A percentile compares a stretch with the other conserved stretches of the same genome.
phyloP scores from a whole-genome alignment of 139 green algal genomes.

The Spirogloea muscicola region DNA sequence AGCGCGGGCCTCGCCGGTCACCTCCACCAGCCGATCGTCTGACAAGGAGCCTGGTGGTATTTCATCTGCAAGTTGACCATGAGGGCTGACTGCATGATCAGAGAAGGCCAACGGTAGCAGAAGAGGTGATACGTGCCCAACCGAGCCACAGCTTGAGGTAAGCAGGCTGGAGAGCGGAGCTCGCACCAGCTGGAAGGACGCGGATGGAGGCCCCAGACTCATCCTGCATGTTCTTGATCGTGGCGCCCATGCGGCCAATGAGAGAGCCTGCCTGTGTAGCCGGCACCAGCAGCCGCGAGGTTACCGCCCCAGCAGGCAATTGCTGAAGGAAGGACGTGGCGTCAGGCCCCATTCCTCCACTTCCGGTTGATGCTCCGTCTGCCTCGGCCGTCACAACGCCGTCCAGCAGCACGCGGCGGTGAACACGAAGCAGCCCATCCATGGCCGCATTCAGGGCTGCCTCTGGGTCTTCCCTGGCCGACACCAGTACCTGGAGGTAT shows the following conservation, averaged over 20 bases:
- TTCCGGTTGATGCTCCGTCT: background rate
- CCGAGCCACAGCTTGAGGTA: no score
- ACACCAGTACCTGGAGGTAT: constrained; percentile 19
- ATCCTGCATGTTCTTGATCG: constrained; percentile 26
- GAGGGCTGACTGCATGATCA: no score
- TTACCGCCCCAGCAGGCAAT: constrained; percentile 3
- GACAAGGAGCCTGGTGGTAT: constrained; percentile 11
- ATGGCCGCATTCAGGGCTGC: background rate
- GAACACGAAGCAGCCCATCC: constrained; percentile 14
- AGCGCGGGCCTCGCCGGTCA: constrained; percentile 12
- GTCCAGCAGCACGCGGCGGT: constrained; percentile 10
- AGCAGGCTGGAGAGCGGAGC: no score
- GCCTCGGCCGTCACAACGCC: background rate
- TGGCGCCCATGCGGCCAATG: constrained; percentile 9
- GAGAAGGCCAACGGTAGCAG: no score
- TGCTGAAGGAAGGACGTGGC: no score
- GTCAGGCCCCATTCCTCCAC: no score
- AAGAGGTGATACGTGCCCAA: no score
- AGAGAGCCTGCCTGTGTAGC: constrained; percentile 29
- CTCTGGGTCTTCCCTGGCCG: constrained; percentile 6
- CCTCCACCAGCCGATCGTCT: constrained; percentile 35
- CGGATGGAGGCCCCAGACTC: constrained; percentile 34
- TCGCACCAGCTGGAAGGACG: constrained; percentile 8
- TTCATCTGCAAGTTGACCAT: constrained; percentile 15
- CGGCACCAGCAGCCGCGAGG: constrained; percentile 22